phyloP scores from a whole-genome alignment of 177 flowering plant genomes.

The Vitis hybrid region DNA sequence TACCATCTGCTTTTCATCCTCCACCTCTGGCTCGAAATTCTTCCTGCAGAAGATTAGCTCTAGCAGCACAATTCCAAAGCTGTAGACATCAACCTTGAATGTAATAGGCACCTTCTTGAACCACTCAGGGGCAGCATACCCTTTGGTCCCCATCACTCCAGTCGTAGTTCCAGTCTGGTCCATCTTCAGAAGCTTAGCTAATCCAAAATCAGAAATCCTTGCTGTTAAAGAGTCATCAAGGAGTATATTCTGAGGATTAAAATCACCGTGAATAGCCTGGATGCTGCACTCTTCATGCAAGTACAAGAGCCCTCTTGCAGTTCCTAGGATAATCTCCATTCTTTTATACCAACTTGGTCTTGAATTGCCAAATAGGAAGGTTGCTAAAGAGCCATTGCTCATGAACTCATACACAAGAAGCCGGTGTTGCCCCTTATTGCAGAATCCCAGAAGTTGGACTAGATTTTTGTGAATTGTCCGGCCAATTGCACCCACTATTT shows the following conservation, averaged over 20 bases:
- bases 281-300: slow-evolving; percentile 51
- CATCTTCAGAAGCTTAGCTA: slow-evolving; percentile 44
- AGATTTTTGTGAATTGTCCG: slow-evolving; percentile 57
- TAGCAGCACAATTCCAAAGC: slow-evolving; percentile 49
- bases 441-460: slow-evolving; percentile 47
- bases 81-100: slow-evolving; percentile 47
- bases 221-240: slow-evolving; percentile 38
- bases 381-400: slow-evolving; percentile 45
- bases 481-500: slow-evolving; percentile 43
- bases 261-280: slow-evolving; percentile 56
- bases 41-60: slow-evolving; percentile 46
- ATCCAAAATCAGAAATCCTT: slow-evolving; percentile 52
- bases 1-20: slow-evolving; percentile 8
- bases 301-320: slow-evolving; percentile 42
- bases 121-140: slow-evolving; percentile 63
- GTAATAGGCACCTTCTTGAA: slow-evolving; percentile 37
- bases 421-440: slow-evolving; percentile 38
- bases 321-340: slow-evolving; percentile 30
- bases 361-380: slow-evolving; percentile 30
- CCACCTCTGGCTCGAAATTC: slow-evolving; percentile 14
- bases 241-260: slow-evolving; percentile 60
- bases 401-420: slow-evolving; percentile 52
- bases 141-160: slow-evolving; percentile 46
- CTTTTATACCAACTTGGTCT: slow-evolving; percentile 46
- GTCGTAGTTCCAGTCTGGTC: slow-evolving; percentile 41